A percentile compares a stretch with the other conserved stretches of the same genome.
Evolutionary conservation across 1,139 yeast genomes (phyloP).

Genomic region (Blastobotrys aristatus): DNA sequence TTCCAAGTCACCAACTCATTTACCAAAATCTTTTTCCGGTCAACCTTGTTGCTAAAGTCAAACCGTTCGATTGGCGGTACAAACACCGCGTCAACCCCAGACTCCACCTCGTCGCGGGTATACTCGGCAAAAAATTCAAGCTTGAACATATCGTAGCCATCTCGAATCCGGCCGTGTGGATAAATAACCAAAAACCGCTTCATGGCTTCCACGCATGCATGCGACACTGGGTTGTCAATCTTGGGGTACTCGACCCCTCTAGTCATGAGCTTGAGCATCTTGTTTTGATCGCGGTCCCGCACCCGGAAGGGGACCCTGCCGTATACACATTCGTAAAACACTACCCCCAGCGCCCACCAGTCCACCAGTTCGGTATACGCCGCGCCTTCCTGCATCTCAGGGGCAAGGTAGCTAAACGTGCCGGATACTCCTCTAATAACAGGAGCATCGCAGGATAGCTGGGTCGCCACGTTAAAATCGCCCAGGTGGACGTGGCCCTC

Average conservation of each 20-base stretch:
- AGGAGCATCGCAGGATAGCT: slow-evolving; percentile 28
- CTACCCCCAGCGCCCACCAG: slow-evolving; percentile 92
- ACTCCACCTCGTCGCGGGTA: slow-evolving; percentile 16
- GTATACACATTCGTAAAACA: slow-evolving; percentile 71
- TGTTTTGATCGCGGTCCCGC: slow-evolving; percentile 26
- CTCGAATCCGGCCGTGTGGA: slow-evolving; percentile 22
- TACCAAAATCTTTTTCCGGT: slow-evolving; percentile 5
- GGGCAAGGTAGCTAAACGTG: slow-evolving; percentile 87
- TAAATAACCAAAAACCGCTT: slow-evolving; percentile 20
- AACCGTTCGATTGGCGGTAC: slow-evolving; percentile 9
- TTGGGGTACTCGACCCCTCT: slow-evolving; percentile 19
- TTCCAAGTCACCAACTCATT: slow-evolving; percentile 12
- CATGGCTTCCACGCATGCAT: slow-evolving; percentile 26
- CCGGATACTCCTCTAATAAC: slow-evolving; percentile 63
- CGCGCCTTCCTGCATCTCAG: slow-evolving; percentile 66
- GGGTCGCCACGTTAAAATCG: slow-evolving; percentile 54
- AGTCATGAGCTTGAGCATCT: slow-evolving; percentile 19
- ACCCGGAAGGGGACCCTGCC: slow-evolving; percentile 85
- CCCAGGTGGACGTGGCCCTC: slow-evolving; percentile 69
- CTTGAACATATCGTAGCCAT: slow-evolving; percentile 19
- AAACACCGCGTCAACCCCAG: slow-evolving; percentile 10
- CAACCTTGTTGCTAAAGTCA: slow-evolving; percentile 5
- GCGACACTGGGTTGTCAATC: slow-evolving; percentile 24
- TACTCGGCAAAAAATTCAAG: slow-evolving; percentile 20
- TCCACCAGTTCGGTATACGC: slow-evolving; percentile 73